Evolutionary conservation across 306 rosid species (phyloP).

Genomic region (Hippophae rhamnoides): DNA sequence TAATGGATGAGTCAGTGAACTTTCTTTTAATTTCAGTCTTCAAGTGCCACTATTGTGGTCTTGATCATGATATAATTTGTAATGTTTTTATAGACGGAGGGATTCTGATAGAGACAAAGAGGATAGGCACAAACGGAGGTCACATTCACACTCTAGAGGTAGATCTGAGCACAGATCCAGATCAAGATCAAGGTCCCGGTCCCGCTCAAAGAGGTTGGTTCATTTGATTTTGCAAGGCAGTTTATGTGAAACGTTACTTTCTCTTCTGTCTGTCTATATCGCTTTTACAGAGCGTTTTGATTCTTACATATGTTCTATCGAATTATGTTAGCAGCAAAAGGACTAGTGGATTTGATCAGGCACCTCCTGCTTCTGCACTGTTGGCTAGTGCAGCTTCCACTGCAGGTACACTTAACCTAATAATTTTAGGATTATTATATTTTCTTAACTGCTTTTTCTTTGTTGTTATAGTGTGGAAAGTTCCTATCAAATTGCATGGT

Average conservation of each 20-base stretch:
- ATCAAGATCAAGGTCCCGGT: conserved; percentile 76
- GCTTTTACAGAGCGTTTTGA: background rate
- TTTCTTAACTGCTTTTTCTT: conserved; percentile 63
- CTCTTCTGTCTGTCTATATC: background rate
- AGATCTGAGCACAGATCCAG: conserved; percentile 59
- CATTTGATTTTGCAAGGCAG: background rate
- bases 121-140: conserved; percentile 57
- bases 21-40: background rate
- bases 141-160: conserved; percentile 50
- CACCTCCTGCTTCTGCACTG: conserved; percentile 88
- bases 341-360: conserved; percentile 98
- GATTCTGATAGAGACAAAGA: conserved; percentile 62
- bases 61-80: background rate
- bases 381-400: conserved; percentile 48
- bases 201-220: conserved; percentile 88
- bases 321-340: conserved; percentile 66
- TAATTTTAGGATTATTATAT: conserved; percentile 20
- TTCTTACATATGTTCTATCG: conserved; percentile 25
- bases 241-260: no score
- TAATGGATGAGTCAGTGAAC: background rate
- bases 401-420: conserved; percentile 55
- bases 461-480: conserved; percentile 87
- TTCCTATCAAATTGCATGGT: conserved; percentile 85
- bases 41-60: background rate
- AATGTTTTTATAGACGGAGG: conserved; percentile 44